phyloP scores from a whole-genome alignment of 2,329 filamentous ascomycete species.

The Fusarium verrucosum region DNA sequence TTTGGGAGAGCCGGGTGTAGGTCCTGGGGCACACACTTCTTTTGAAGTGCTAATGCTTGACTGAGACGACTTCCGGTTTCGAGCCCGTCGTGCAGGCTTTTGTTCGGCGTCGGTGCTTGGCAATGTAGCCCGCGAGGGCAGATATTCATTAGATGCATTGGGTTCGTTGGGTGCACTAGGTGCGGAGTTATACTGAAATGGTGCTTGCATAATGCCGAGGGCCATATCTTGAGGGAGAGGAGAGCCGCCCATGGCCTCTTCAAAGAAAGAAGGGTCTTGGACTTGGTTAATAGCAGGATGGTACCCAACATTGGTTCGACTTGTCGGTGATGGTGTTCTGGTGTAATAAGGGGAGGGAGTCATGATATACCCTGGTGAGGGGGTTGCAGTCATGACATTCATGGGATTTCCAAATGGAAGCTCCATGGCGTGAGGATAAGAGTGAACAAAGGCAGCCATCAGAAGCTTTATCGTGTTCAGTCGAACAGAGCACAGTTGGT shows the following conservation, averaged over 20 bases:
- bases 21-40: neutral
- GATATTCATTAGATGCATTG: conserved; percentile 1
- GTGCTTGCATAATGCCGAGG: conserved; percentile 30
- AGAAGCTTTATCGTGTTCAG: neutral
- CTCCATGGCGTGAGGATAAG: conserved; percentile 33
- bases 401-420: conserved; percentile 24
- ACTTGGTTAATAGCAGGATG: conserved; percentile 33
- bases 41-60: conserved; percentile 18
- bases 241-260: conserved; percentile 40
- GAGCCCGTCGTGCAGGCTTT: conserved; percentile 14
- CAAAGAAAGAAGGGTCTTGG: conserved; percentile 40
- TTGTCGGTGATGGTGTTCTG: conserved; percentile 34
- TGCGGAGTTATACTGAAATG: conserved; percentile 21
- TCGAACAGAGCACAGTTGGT: conserved; percentile 6
- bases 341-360: conserved; percentile 36
- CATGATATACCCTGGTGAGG: conserved; percentile 33
- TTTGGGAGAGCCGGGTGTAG: conserved; percentile 10
- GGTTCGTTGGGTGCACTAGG: conserved; percentile 9
- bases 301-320: conserved; percentile 29
- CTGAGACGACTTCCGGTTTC: conserved; percentile 22
- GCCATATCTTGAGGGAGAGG: conserved; percentile 31
- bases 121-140: conserved; percentile 4
- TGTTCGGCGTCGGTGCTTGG: conserved; percentile 23
- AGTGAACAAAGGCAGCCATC: conserved; percentile 36
- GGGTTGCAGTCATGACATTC: conserved; percentile 24